Conservation (phyloP, 495 filamentous ascomycete species). For the Penicillium turbatum region DNA sequence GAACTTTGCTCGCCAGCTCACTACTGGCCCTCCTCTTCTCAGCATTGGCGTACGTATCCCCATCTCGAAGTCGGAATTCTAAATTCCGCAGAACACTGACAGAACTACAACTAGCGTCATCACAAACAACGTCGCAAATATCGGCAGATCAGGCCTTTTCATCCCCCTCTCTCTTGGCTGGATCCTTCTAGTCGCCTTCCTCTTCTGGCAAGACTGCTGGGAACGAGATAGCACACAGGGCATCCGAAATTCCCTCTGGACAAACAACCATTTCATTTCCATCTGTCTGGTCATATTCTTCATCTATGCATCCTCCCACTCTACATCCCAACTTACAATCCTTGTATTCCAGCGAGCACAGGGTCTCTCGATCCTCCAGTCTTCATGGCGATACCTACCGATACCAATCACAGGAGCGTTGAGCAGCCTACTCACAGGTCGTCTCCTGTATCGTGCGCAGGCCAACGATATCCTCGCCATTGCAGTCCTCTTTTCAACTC, state of each 20-base stretch:
- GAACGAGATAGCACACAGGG: constrained; percentile 38
- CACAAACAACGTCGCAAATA: constrained; percentile 29
- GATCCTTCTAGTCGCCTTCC: constrained; percentile 41
- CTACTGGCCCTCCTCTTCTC: constrained; percentile 41
- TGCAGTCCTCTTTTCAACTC: constrained; percentile 10
- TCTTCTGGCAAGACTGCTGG: constrained; percentile 43
- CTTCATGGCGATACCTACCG: constrained; percentile 33
- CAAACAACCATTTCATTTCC: constrained; percentile 41
- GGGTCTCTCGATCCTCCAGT: constrained; percentile 32
- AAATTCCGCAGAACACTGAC: neutral
- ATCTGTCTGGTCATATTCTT: constrained; percentile 52
- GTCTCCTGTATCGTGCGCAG: constrained; percentile 18
- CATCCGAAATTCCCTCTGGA: constrained; percentile 51
- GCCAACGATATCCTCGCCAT: constrained; percentile 19
- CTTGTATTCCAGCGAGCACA: constrained; percentile 53
- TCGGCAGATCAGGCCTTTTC: constrained; percentile 30
- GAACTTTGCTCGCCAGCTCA: constrained; percentile 31
- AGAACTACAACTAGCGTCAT: constrained; percentile 20
- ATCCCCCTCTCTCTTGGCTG: constrained; percentile 36
- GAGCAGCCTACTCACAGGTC: constrained; percentile 17
- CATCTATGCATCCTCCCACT: constrained; percentile 48
- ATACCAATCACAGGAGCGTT: constrained; percentile 22
- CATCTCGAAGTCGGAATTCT: neutral
- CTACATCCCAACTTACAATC: constrained; percentile 44
- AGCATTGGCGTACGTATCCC: constrained; percentile 36